Conservation (phyloP, 177 flowering plant species). For the Tripterygium wilfordii region DNA sequence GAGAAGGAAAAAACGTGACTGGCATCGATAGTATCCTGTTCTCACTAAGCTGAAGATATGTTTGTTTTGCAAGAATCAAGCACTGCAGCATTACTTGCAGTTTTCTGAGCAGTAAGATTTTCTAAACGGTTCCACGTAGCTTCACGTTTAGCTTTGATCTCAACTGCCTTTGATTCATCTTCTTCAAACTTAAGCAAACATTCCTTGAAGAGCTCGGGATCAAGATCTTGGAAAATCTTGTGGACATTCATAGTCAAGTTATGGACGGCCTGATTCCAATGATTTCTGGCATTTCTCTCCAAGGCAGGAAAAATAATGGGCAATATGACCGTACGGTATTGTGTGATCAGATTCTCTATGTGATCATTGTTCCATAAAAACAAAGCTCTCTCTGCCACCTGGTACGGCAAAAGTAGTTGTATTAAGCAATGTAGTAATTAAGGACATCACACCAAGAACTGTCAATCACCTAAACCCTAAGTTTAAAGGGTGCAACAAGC, state of each 20-base stretch:
- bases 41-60: constrained; percentile 9
- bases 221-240: constrained; percentile 30
- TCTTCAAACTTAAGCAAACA: constrained; percentile 24
- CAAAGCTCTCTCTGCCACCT: constrained; percentile 40
- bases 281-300: constrained; percentile 29
- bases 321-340: constrained; percentile 24
- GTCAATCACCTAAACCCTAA: too few species aligned
- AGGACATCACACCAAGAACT: constrained; percentile 1
- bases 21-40: neutral
- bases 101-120: constrained; percentile 22
- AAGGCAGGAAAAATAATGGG: constrained; percentile 33
- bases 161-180: constrained; percentile 27
- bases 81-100: constrained; percentile 16
- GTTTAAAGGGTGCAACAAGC: too few species aligned
- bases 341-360: constrained; percentile 24
- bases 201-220: constrained; percentile 26
- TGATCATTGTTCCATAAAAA: constrained; percentile 35
- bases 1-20: neutral
- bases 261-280: constrained; percentile 39
- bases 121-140: constrained; percentile 31
- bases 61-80: constrained; percentile 5
- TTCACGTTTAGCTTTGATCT: constrained; percentile 16
- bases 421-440: neutral
- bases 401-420: neutral
- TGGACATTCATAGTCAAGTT: constrained; percentile 32